phyloP scores from a whole-genome alignment of 495 filamentous ascomycete genomes.

The Xeromyces bisporus region DNA sequence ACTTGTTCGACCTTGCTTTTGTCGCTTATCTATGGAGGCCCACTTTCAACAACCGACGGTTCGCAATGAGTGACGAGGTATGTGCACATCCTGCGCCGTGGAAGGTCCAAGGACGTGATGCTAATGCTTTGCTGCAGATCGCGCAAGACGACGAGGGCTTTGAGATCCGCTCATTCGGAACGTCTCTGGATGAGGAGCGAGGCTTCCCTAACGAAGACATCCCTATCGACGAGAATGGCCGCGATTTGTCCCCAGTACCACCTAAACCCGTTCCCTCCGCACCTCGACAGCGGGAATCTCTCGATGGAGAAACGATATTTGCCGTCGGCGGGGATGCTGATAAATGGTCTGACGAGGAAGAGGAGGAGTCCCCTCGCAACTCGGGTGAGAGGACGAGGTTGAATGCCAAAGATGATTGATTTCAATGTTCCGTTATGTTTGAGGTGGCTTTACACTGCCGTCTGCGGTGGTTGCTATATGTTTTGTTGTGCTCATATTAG shows the following conservation, averaged over 20 bases:
- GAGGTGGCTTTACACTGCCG: background rate
- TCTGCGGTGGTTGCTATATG: background rate
- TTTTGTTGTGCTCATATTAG: background rate
- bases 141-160: slow-evolving; percentile 98
- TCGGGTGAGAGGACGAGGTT: slow-evolving; percentile 45
- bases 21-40: slow-evolving; percentile 96
- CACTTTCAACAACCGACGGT: slow-evolving; percentile 89
- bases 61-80: slow-evolving; percentile 97
- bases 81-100: slow-evolving; percentile 2
- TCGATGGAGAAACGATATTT: slow-evolving; percentile 90
- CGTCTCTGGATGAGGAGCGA: slow-evolving; percentile 56
- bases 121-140: slow-evolving; percentile 36
- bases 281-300: slow-evolving; percentile 39
- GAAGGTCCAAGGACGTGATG: background rate
- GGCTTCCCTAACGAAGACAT: slow-evolving; percentile 26
- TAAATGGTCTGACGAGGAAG: slow-evolving; percentile 54
- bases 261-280: slow-evolving; percentile 34
- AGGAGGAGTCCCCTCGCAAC: slow-evolving; percentile 39
- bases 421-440: background rate
- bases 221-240: slow-evolving; percentile 12
- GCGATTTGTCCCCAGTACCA: slow-evolving; percentile 33
- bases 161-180: slow-evolving; percentile 85
- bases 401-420: slow-evolving; percentile 27
- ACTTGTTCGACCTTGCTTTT: slow-evolving; percentile 78
- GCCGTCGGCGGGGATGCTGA: slow-evolving; percentile 70